Conservation (phyloP, 305 asterid species). For the Nicotiana rustica region DNA sequence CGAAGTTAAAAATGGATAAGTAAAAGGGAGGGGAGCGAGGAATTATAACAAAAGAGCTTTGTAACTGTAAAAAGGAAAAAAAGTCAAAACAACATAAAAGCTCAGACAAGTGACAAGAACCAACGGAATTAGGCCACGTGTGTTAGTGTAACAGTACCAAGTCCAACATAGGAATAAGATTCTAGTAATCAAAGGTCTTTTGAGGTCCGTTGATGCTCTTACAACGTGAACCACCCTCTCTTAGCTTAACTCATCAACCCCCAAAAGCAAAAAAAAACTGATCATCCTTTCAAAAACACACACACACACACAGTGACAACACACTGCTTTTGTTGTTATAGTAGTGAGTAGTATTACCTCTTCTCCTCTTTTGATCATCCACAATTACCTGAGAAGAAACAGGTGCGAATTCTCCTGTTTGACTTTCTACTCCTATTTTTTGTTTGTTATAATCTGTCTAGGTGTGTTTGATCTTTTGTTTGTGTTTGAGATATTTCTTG, state of each 20-base stretch:
- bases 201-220: not conserved
- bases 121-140: not conserved
- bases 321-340: not conserved
- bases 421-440: not conserved
- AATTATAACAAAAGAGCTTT: too few relatives aligned
- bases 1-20: too few relatives aligned
- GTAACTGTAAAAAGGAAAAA: not conserved
- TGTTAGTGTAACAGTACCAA: not conserved
- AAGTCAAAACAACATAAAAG: not conserved
- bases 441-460: not conserved
- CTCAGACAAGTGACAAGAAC: not conserved
- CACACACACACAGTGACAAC: not conserved
- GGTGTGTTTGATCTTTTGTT: not conserved
- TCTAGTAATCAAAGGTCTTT: slow-evolving; percentile 12
- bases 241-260: not conserved
- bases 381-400: not conserved
- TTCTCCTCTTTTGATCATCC: not conserved
- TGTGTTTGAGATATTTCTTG: not conserved
- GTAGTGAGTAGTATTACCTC: not conserved
- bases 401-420: slow-evolving; percentile 28
- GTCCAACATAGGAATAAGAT: slow-evolving; percentile 31
- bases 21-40: too few relatives aligned
- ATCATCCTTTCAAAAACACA: slow-evolving; percentile 11
- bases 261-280: not conserved
- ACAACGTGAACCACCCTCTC: not conserved